Conservation (phyloP, 164 flowering plant species). For the Cinnamomum micranthum region DNA sequence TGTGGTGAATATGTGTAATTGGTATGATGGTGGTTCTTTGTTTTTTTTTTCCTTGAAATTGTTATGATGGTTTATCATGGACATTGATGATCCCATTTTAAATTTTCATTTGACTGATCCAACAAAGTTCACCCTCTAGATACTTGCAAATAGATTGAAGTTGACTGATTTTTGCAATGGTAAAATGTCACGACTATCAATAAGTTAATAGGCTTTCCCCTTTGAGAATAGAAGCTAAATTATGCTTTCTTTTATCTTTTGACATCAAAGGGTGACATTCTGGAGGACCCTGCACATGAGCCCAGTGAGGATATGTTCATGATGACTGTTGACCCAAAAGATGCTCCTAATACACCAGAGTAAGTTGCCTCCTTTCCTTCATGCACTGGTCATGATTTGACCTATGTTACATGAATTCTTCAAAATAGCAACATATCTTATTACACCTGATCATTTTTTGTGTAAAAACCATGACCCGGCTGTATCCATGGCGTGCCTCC, state of each 20-base stretch:
- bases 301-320: constrained; percentile 89
- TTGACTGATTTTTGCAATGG: neutral
- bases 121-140: neutral
- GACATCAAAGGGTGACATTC: constrained; percentile 68
- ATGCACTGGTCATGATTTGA: too few species aligned
- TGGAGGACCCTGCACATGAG: constrained; percentile 94
- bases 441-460: too few species aligned
- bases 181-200: too few species aligned
- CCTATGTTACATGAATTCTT: too few species aligned
- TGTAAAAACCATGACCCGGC: too few species aligned
- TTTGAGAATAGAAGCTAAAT: neutral
- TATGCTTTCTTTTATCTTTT: neutral
- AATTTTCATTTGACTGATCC: neutral
- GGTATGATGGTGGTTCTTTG: too few species aligned
- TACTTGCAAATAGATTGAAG: neutral
- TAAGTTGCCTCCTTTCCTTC: constrained; percentile 23
- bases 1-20: too few species aligned
- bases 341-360: constrained; percentile 84
- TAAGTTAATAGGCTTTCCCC: too few species aligned
- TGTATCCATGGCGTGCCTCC: too few species aligned
- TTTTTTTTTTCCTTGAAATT: too few species aligned
- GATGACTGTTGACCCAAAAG: constrained; percentile 79
- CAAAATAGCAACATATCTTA: too few species aligned
- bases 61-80: neutral
- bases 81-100: neutral